Evolutionary conservation across 306 rosid species (phyloP).

Genomic region (Mucuna pruriens): DNA sequence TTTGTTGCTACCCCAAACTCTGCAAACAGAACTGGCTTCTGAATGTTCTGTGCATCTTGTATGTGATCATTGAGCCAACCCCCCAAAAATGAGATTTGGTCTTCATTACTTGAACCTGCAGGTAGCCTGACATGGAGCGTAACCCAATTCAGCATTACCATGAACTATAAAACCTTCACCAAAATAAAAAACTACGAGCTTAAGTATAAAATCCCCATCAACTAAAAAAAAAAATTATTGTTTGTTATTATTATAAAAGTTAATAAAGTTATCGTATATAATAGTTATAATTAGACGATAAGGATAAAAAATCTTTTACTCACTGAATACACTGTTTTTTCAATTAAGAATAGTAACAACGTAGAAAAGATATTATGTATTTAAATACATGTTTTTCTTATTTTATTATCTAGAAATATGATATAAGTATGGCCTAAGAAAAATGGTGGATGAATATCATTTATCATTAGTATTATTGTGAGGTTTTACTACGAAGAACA

Average conservation of each 20-base stretch:
- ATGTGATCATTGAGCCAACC: constrained; percentile 70
- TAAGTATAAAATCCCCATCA: too few relatives aligned
- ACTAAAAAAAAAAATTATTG: too few relatives aligned
- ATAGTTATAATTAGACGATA: too few relatives aligned
- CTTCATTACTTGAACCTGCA: constrained; percentile 55
- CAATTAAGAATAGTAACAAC: neutral
- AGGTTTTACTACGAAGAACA: neutral
- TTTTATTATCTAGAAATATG: neutral
- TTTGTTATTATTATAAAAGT: too few relatives aligned
- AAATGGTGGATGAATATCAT: neutral
- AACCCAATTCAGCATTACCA: neutral
- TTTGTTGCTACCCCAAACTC: constrained; percentile 72
- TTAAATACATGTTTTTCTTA: neutral
- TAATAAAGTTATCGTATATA: too few relatives aligned
- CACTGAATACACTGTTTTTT: too few relatives aligned
- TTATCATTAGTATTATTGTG: neutral
- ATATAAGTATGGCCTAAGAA: neutral
- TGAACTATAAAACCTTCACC: neutral
- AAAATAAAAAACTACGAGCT: neutral
- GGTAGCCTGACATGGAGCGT: constrained; percentile 54
- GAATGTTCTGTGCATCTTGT: constrained; percentile 67
- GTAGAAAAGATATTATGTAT: neutral
- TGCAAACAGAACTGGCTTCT: constrained; percentile 74
- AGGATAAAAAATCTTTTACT: too few relatives aligned
- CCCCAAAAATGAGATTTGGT: constrained; percentile 60